A percentile compares a stretch with the other conserved stretches of the same genome.
Evolutionary conservation across 78 protist genomes (phyloP).

Genomic region (Dictyostelium firmibasis): DNA sequence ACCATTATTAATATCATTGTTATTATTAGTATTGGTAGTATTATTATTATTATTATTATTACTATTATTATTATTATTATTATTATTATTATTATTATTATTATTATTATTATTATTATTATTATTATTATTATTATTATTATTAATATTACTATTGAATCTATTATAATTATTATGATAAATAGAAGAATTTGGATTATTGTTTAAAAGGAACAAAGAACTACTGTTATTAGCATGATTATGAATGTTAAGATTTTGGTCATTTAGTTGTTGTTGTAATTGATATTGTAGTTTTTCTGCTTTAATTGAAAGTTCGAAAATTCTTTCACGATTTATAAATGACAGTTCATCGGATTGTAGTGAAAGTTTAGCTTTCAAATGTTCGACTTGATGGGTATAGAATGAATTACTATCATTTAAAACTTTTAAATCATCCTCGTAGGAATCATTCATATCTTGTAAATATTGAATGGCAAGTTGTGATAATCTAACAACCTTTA

Average conservation of each 20-base stretch:
- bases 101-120: conserved; percentile 1
- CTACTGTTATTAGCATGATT: not conserved
- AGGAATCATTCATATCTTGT: not conserved
- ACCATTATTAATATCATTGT: not conserved
- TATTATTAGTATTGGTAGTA: not conserved
- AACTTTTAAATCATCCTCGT: not conserved
- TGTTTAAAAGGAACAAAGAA: not conserved
- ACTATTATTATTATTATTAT: not conserved
- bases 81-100: not conserved
- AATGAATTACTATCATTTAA: not conserved
- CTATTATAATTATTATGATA: conserved; percentile 14
- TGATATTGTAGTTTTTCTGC: conserved; percentile 13
- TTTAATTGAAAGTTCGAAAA: conserved; percentile 4
- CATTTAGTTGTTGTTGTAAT: not conserved
- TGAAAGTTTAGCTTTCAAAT: not conserved
- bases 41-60: not conserved
- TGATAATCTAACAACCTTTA: conserved; percentile 3
- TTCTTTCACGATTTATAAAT: conserved; percentile 10
- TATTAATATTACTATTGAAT: not conserved
- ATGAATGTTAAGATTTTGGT: not conserved
- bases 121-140: not conserved
- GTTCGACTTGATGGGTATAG: not conserved
- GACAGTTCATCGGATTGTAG: not conserved
- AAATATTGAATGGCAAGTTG: conserved; percentile 25
- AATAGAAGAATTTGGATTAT: not conserved